Conservation (phyloP, 2,329 filamentous ascomycete genomes). For the Colletotrichum higginsianum region DNA sequence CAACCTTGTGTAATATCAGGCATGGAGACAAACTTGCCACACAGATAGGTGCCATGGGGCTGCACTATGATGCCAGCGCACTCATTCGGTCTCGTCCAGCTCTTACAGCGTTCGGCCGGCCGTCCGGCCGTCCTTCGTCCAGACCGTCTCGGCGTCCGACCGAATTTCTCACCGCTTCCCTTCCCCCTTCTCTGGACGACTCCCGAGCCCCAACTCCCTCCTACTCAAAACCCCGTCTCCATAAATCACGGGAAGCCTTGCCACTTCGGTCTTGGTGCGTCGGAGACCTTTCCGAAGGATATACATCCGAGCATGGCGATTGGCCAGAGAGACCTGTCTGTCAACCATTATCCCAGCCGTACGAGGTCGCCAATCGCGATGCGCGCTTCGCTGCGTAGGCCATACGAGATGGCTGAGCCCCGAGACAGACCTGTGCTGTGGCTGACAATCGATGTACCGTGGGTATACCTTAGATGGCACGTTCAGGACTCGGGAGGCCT, state of each 20-base stretch:
- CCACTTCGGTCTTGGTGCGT: conserved; percentile 40
- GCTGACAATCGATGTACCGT: not conserved
- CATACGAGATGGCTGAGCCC: conserved; percentile 27
- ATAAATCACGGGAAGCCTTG: conserved; percentile 28
- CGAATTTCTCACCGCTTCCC: conserved; percentile 35
- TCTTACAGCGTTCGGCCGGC: conserved; percentile 8
- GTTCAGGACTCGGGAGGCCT: conserved; percentile 7
- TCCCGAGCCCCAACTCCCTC: conserved; percentile 21
- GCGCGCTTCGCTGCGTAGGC: conserved; percentile 3
- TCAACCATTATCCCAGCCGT: conserved; percentile 21
- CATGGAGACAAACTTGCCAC: too few relatives aligned
- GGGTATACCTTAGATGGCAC: not conserved
- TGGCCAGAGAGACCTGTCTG: conserved; percentile 23
- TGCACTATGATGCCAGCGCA: conserved; percentile 14
- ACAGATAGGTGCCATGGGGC: too few relatives aligned
- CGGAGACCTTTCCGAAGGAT: conserved; percentile 36
- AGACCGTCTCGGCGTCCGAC: conserved; percentile 29
- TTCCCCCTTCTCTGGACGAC: conserved; percentile 23
- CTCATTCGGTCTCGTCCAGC: conserved; percentile 17
- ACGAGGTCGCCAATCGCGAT: conserved; percentile 34
- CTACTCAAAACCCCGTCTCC: conserved; percentile 18
- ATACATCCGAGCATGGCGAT: conserved; percentile 18
- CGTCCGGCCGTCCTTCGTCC: conserved; percentile 1
- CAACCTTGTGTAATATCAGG: not conserved
- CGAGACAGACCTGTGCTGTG: conserved; percentile 27